Conservation (phyloP, 129 eudicot genomes). For the Oenanthe sinensis region DNA sequence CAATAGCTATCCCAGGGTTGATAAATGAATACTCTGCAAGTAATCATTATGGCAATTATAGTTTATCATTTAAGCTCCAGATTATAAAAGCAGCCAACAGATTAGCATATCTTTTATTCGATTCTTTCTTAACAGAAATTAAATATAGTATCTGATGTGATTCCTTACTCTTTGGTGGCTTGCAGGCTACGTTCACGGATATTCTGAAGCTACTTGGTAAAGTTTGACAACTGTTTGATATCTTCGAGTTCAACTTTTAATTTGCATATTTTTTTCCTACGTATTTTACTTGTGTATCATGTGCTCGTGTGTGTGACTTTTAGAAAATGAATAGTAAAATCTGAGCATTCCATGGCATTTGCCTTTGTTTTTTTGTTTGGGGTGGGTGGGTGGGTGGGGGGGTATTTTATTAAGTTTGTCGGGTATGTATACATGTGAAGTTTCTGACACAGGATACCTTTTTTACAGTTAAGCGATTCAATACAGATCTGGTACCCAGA, state of each 20-base stretch:
- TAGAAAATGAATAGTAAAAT: not conserved
- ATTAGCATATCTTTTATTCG: not conserved
- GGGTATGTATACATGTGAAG: not conserved
- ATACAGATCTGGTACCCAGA: constrained; percentile 57
- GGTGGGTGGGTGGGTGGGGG: not conserved
- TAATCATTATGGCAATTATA: not conserved
- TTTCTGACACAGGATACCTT: not conserved
- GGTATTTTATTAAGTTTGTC: not conserved
- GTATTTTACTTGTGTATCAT: not conserved
- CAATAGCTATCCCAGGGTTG: not conserved
- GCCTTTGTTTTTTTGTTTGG: not conserved
- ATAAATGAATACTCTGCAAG: not conserved
- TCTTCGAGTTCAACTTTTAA: not conserved
- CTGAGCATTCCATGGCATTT: not conserved
- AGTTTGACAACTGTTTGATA: not conserved
- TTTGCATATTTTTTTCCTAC: not conserved
- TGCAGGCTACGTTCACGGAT: constrained; percentile 98
- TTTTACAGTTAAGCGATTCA: constrained; percentile 51
- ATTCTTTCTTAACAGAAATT: not conserved
- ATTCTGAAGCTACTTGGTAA: constrained; percentile 88
- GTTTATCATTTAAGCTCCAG: not conserved
- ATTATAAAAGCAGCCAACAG: not conserved
- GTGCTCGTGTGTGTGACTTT: not conserved
- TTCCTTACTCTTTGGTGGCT: constrained; percentile 9
- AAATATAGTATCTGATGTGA: not conserved